Percentiles rank a stretch among this genome's conserved stretches.
phyloP scores from a whole-genome alignment of 768 basidiomycete genomes.

The Tulasnella sp. region DNA sequence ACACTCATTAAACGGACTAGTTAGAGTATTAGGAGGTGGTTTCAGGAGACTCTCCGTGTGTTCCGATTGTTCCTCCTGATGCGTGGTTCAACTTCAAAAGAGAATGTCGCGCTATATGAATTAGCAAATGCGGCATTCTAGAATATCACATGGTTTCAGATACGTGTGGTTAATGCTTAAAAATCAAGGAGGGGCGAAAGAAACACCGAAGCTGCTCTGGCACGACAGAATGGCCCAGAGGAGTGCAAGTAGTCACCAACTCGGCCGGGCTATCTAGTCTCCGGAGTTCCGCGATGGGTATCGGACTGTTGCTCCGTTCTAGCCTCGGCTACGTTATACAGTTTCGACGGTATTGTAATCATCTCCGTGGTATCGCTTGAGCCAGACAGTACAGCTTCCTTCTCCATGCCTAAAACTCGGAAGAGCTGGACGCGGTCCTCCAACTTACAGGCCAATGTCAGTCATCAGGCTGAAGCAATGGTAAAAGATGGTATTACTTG shows the following conservation, averaged over 20 bases:
- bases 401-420: background rate
- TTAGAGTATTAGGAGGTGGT: no score
- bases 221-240: background rate
- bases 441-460: background rate
- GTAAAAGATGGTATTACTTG: constrained; percentile 42
- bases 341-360: background rate
- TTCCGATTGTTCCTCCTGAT: no score
- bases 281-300: background rate
- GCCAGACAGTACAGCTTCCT: background rate
- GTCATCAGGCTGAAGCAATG: background rate
- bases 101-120: no score
- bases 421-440: constrained; percentile 14
- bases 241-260: no score
- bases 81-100: no score
- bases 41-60: no score
- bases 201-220: background rate
- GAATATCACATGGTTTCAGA: background rate
- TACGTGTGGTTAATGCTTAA: background rate
- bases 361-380: background rate
- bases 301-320: background rate
- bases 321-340: background rate
- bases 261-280: background rate
- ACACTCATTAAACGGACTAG: no score
- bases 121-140: background rate
- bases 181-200: no score